Evolutionary conservation across 805 yeast genomes (phyloP).

Genomic region (Lachancea sp.): DNA sequence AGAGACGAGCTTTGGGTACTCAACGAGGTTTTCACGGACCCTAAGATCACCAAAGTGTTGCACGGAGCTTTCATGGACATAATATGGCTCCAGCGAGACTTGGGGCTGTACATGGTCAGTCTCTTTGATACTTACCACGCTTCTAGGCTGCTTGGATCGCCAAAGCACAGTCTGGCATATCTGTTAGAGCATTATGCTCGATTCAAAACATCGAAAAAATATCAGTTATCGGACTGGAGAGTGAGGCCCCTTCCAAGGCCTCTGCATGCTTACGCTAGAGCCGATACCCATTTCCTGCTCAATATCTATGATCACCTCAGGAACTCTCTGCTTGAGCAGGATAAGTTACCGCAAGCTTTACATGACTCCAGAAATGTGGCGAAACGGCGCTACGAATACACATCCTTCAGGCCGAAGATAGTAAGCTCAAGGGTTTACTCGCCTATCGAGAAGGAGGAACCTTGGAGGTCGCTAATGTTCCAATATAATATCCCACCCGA

Average conservation of each 20-base stretch:
- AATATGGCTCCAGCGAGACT: conserved; percentile 92
- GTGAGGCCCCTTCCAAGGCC: conserved; percentile 71
- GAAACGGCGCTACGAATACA: conserved; percentile 70
- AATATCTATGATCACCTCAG: conserved; percentile 72
- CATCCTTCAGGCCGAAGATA: conserved; percentile 48
- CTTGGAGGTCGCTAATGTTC: conserved; percentile 57
- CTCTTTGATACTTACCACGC: conserved; percentile 93
- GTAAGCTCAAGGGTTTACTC: conserved; percentile 37
- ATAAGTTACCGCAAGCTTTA: conserved; percentile 55
- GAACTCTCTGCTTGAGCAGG: conserved; percentile 48
- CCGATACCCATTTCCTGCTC: conserved; percentile 89
- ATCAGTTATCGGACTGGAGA: conserved; percentile 97
- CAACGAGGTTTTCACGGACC: conserved; percentile 76
- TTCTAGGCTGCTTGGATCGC: conserved; percentile 68
- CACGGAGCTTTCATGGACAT: conserved; percentile 98
- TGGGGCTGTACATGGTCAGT: conserved; percentile 84
- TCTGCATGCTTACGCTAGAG: conserved; percentile 81
- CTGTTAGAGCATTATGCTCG: conserved; percentile 72
- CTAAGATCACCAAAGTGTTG: conserved; percentile 73
- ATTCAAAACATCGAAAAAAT: conserved; percentile 86
- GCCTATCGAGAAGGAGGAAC: conserved; percentile 50
- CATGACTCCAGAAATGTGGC: conserved; percentile 76
- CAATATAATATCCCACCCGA: conserved; percentile 58
- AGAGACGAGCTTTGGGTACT: conserved; percentile 62
- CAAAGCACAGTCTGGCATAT: conserved; percentile 78